Evolutionary conservation across 2,329 filamentous ascomycete genomes (phyloP).

Genomic region (Cladorrhinum sp.): DNA sequence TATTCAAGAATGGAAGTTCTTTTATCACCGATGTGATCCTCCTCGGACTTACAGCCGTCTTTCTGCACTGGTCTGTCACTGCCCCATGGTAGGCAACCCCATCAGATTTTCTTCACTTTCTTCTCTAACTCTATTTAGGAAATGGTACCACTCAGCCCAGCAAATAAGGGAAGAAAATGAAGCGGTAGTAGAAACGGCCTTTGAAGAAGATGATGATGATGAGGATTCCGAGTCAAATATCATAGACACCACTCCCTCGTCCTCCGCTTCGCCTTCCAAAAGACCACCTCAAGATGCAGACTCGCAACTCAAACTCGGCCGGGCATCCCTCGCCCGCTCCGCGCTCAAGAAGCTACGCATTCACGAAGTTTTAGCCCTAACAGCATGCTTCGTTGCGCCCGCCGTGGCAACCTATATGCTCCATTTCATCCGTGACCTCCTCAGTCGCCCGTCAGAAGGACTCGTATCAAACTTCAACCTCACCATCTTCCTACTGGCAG

Average conservation of each 20-base stretch:
- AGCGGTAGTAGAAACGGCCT: conserved; percentile 36
- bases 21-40: conserved; percentile 84
- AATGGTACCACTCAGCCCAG: conserved; percentile 73
- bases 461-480: conserved; percentile 91
- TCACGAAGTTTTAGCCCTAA: conserved; percentile 72
- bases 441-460: conserved; percentile 79
- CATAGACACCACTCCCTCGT: not conserved
- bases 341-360: conserved; percentile 64
- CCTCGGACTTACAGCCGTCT: conserved; percentile 74
- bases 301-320: not conserved
- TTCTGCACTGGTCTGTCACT: conserved; percentile 88
- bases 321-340: conserved; percentile 31
- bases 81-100: conserved; percentile 69
- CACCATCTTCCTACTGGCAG: conserved; percentile 81
- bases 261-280: not conserved
- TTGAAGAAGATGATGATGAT: conserved; percentile 38
- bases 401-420: conserved; percentile 77
- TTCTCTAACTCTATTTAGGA: conserved; percentile 40
- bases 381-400: conserved; percentile 77
- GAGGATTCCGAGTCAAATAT: conserved; percentile 32
- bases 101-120: not conserved
- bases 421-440: conserved; percentile 73
- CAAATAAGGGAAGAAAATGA: conserved; percentile 55
- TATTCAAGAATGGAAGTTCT: conserved; percentile 80
- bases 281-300: not conserved